These are phyloP conservation scores for California macrophylla DNA, from an alignment of 441 rosid genomes.

Conservation along the genomic window DNA sequence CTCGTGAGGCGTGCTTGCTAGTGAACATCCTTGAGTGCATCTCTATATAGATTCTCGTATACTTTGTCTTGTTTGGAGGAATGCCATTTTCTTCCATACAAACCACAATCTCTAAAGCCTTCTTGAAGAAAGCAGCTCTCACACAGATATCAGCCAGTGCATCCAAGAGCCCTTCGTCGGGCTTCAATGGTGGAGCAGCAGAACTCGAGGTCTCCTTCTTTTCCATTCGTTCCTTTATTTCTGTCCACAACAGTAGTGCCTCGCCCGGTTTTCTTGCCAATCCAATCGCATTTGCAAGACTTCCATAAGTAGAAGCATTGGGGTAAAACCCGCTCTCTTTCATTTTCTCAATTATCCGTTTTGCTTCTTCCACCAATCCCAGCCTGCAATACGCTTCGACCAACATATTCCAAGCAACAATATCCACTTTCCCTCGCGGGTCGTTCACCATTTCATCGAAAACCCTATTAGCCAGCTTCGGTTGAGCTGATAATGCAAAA, in stretches of 20 bases:
- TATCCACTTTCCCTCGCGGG: constrained; percentile 69
- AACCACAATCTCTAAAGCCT: constrained; percentile 82
- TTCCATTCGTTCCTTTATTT: constrained; percentile 53
- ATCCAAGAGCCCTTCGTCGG: constrained; percentile 64
- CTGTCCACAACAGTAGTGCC: constrained; percentile 84
- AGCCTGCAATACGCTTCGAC: constrained; percentile 75
- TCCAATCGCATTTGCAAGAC: constrained; percentile 71
- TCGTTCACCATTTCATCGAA: constrained; percentile 81
- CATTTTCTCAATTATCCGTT: constrained; percentile 56
- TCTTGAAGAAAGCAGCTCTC: constrained; percentile 80
- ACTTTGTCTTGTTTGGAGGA: constrained; percentile 76
- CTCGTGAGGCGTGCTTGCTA: constrained; percentile 89
- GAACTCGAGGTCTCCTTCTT: constrained; percentile 13
- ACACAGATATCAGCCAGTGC: constrained; percentile 76
- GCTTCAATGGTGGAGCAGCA: constrained; percentile 41
- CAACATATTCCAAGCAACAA: constrained; percentile 91
- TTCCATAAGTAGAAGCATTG: constrained; percentile 71
- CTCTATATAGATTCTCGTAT: constrained; percentile 74
- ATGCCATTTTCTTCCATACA: constrained; percentile 92
- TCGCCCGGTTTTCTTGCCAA: constrained; percentile 91
- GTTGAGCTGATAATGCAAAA: constrained; percentile 73
- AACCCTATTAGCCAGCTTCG: constrained; percentile 74
- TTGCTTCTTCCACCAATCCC: constrained; percentile 77
- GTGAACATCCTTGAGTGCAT: constrained; percentile 96
- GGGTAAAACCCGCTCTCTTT: constrained; percentile 60